Conservation (phyloP, 768 basidiomycete species). For the Vishniacozyma victoriae region DNA sequence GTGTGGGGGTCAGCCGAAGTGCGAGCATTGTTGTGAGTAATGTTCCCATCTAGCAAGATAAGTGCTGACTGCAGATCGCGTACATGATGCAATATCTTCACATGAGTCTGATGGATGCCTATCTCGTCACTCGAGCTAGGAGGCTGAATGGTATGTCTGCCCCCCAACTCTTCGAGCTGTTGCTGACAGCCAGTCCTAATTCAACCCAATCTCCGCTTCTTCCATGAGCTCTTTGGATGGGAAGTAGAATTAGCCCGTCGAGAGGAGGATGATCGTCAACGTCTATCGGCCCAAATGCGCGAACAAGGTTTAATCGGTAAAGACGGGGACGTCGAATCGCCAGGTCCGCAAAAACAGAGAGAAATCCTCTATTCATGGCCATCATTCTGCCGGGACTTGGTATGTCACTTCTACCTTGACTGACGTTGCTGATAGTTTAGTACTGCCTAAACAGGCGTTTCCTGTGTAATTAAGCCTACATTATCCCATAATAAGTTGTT, state of each 20-base stretch:
- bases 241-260: constrained; percentile 72
- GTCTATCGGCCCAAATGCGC: constrained; percentile 6
- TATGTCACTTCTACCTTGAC: constrained; percentile 14
- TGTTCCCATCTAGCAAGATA: not conserved
- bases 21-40: constrained; percentile 78
- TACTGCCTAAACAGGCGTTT: constrained; percentile 40
- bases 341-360: constrained; percentile 7
- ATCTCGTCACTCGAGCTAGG: constrained; percentile 83
- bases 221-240: constrained; percentile 93
- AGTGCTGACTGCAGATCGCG: constrained; percentile 59
- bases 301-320: not conserved
- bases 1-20: constrained; percentile 96
- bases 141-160: constrained; percentile 56
- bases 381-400: constrained; percentile 43
- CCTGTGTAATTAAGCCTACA: constrained; percentile 35
- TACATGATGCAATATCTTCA: constrained; percentile 92
- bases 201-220: constrained; percentile 90
- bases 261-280: constrained; percentile 16
- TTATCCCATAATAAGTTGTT: too few relatives aligned
- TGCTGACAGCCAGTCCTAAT: constrained; percentile 61
- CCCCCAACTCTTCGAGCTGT: not conserved
- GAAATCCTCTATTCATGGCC: constrained; percentile 43
- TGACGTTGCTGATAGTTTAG: constrained; percentile 5
- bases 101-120: constrained; percentile 83
- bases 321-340: not conserved